phyloP scores from a whole-genome alignment of 768 basidiomycete species.

The Sarcodon sp. region DNA sequence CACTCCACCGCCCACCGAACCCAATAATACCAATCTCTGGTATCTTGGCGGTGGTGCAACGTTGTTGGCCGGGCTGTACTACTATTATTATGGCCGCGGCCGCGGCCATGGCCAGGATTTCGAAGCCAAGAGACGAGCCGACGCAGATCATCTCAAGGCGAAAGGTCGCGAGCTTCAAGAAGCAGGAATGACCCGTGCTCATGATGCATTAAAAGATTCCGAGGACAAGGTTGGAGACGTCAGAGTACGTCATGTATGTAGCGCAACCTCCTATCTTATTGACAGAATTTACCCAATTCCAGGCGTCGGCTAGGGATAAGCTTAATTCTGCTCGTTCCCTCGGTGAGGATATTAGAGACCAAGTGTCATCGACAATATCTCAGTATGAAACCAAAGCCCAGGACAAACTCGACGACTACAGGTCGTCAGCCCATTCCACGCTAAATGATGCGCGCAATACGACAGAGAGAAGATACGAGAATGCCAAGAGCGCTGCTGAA shows the following conservation, averaged over 20 bases:
- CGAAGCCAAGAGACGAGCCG: slow-evolving; percentile 2
- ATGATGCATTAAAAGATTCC: slow-evolving; percentile 16
- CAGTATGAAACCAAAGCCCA: slow-evolving; percentile 9
- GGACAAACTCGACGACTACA: slow-evolving; percentile 13
- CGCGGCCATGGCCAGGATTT: too few species aligned
- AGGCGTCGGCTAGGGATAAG: slow-evolving; percentile 15
- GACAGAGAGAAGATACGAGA: slow-evolving; percentile 16
- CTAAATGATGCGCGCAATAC: slow-evolving; percentile 13
- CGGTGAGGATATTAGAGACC: slow-evolving; percentile 13
- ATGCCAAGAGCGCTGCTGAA: slow-evolving; percentile 17
- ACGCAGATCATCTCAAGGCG: slow-evolving; percentile 19
- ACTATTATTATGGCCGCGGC: too few species aligned
- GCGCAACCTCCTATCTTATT: not conserved
- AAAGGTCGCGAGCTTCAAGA: slow-evolving; percentile 17
- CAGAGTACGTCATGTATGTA: slow-evolving; percentile 17
- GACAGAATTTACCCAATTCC: not conserved
- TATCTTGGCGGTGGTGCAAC: slow-evolving; percentile 14
- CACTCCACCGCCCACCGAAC: slow-evolving; percentile 7
- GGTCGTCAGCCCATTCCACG: slow-evolving; percentile 13
- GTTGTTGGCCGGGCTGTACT: slow-evolving; percentile 15
- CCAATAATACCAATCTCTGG: slow-evolving; percentile 13
- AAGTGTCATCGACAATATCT: slow-evolving; percentile 9
- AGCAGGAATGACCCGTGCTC: slow-evolving; percentile 17
- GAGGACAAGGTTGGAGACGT: slow-evolving; percentile 19
- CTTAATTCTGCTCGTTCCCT: slow-evolving; percentile 14